Percentiles rank a stretch among this genome's conserved stretches.
phyloP scores from a whole-genome alignment of 2,329 filamentous ascomycete genomes.

The Fusarium ambrosium region DNA sequence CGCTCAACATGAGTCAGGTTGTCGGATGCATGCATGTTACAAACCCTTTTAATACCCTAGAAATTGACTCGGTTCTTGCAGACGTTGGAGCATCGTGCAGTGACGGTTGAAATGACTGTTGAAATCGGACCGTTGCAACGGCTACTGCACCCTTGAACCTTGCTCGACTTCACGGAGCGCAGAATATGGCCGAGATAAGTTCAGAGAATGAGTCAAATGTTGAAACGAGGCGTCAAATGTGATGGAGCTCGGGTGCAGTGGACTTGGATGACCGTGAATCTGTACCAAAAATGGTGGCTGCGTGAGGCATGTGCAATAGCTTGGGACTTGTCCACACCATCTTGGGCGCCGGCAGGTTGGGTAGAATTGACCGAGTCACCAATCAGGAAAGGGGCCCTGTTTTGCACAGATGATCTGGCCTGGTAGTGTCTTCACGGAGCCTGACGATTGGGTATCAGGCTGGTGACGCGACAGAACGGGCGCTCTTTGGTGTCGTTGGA shows the following conservation, averaged over 20 bases:
- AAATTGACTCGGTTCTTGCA: conserved; percentile 22
- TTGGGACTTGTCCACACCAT: conserved; percentile 37
- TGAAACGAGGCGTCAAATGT: not conserved
- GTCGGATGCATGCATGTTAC: not conserved
- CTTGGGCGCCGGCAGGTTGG: conserved; percentile 11
- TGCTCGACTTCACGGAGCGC: not conserved
- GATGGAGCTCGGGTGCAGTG: not conserved
- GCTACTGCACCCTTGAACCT: not conserved
- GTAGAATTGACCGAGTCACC: conserved; percentile 6
- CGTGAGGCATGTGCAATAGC: conserved; percentile 36
- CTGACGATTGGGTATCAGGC: conserved; percentile 34
- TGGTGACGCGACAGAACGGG: conserved; percentile 22
- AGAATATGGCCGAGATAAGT: not conserved
- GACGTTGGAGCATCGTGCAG: not conserved
- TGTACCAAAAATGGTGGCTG: conserved; percentile 24
- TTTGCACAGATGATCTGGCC: conserved; percentile 14
- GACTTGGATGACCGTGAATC: conserved; percentile 12
- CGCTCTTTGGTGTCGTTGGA: conserved; percentile 25
- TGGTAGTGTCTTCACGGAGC: conserved; percentile 38
- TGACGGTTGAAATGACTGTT: not conserved
- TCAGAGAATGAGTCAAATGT: not conserved
- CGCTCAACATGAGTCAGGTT: not conserved
- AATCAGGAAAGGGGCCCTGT: conserved; percentile 24
- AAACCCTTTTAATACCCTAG: conserved; percentile 26
- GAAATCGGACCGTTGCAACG: not conserved